These are phyloP conservation scores for Bjerkandera adusta DNA, from an alignment of 1,284 basidiomycete genomes.

Conservation along the genomic window DNA sequence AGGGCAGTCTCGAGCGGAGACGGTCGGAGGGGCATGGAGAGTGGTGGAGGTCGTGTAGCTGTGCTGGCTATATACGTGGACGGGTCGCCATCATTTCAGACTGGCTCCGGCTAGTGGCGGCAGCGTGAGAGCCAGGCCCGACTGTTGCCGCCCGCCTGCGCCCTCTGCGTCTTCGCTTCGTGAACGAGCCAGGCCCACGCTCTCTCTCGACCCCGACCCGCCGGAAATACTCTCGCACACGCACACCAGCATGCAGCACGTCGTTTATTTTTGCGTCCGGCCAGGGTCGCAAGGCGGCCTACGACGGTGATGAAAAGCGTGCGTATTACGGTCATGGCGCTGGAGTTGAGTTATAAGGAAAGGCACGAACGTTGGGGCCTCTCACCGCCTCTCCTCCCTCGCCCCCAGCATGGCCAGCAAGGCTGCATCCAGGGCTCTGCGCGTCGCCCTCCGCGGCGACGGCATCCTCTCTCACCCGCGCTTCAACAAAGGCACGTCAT, in stretches of 20 bases:
- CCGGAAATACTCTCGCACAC: no score
- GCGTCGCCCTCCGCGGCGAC: conserved; percentile 52
- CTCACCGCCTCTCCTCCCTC: no score
- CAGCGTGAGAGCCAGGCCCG: not conserved
- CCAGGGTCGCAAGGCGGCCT: no score
- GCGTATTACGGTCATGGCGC: no score
- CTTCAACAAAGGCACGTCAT: conserved; percentile 69
- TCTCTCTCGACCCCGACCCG: no score
- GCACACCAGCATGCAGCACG: no score
- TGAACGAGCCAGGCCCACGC: no score
- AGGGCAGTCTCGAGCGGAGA: not conserved
- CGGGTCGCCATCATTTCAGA: not conserved
- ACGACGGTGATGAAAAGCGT: no score
- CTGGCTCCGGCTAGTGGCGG: not conserved
- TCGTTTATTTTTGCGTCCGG: no score
- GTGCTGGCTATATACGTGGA: not conserved
- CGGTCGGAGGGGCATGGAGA: conserved; percentile 1
- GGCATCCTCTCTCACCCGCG: conserved; percentile 54
- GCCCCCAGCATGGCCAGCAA: conserved; percentile 10
- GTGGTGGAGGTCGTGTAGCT: conserved; percentile 1
- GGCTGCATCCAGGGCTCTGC: conserved; percentile 22
- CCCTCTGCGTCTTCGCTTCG: not conserved
- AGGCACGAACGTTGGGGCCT: no score
- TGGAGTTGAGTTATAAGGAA: no score
- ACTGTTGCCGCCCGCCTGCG: not conserved